A percentile compares a stretch with the other conserved stretches of the same genome.
These are phyloP conservation scores for Candida takata DNA, from an alignment of 805 yeast genomes.

Conservation along the genomic window DNA sequence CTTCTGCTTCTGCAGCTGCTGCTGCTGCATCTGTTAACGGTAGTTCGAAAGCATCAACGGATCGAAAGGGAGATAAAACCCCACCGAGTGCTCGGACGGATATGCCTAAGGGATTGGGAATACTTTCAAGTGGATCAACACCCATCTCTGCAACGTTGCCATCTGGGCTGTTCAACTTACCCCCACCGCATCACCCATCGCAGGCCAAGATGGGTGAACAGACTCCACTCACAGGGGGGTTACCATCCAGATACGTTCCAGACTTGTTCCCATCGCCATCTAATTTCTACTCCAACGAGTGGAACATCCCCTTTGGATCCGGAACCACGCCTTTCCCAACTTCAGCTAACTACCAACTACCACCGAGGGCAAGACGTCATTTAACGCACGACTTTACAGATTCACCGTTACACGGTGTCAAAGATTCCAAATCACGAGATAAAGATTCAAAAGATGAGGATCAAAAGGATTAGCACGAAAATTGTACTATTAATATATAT, in stretches of 20 bases:
- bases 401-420: slow-evolving; percentile 1
- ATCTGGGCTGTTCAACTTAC: slow-evolving; percentile 25
- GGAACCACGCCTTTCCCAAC: slow-evolving; percentile 33
- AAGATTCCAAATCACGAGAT: too few species aligned
- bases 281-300: slow-evolving; percentile 59
- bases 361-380: slow-evolving; percentile 2
- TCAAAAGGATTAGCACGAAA: too few species aligned
- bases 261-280: slow-evolving; percentile 79
- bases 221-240: slow-evolving; percentile 59
- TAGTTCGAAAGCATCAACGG: neutral
- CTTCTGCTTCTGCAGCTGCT: too few species aligned
- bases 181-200: slow-evolving; percentile 28
- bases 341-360: slow-evolving; percentile 4
- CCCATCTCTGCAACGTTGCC: slow-evolving; percentile 29
- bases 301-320: slow-evolving; percentile 42
- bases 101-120: slow-evolving; percentile 14
- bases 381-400: slow-evolving; percentile 1
- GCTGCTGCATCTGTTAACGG: neutral
- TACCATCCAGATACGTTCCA: slow-evolving; percentile 64
- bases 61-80: slow-evolving; percentile 5
- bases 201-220: slow-evolving; percentile 42
- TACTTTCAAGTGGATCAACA: slow-evolving; percentile 19
- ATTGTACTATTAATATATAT: too few species aligned
- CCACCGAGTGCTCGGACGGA: slow-evolving; percentile 13
- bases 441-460: too few species aligned